phyloP scores from a whole-genome alignment of 208 protist species.

The Acanthamoeba royreba region DNA sequence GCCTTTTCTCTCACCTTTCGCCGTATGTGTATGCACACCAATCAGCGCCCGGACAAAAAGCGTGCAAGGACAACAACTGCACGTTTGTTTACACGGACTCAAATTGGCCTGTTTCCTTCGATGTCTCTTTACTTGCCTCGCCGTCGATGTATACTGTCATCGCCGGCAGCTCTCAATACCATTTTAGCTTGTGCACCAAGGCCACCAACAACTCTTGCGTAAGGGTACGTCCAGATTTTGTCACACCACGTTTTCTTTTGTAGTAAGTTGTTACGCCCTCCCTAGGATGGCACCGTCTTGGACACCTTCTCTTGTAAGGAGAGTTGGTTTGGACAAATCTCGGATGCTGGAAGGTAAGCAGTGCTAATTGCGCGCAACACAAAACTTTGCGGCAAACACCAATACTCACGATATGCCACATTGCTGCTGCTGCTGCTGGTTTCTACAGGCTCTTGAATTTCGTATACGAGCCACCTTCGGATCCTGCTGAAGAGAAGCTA shows the following conservation, averaged over 20 bases:
- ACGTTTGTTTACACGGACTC: not conserved
- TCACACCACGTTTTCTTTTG: not conserved
- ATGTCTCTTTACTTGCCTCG: not conserved
- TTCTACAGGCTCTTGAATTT: constrained; percentile 3
- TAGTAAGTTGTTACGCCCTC: not conserved
- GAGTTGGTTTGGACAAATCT: not conserved
- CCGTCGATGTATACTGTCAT: not conserved
- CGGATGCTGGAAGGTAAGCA: not conserved
- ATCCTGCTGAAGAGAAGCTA: constrained; percentile 28
- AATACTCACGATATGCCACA: too few relatives aligned
- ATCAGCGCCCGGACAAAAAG: not conserved
- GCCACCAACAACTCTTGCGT: not conserved
- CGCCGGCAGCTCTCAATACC: not conserved
- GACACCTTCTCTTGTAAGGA: not conserved
- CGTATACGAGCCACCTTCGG: not conserved
- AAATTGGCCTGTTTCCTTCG: not conserved
- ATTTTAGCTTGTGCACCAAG: not conserved
- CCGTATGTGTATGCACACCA: not conserved
- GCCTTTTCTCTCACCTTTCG: not conserved
- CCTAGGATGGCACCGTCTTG: not conserved
- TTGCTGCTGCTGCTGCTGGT: not conserved
- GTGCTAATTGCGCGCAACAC: not conserved
- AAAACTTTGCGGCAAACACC: too few relatives aligned
- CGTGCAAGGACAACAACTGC: not conserved
- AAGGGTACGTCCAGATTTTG: not conserved